phyloP scores from a whole-genome alignment of 2,329 filamentous ascomycete genomes.

The Aspergillus ochraceoroseus region DNA sequence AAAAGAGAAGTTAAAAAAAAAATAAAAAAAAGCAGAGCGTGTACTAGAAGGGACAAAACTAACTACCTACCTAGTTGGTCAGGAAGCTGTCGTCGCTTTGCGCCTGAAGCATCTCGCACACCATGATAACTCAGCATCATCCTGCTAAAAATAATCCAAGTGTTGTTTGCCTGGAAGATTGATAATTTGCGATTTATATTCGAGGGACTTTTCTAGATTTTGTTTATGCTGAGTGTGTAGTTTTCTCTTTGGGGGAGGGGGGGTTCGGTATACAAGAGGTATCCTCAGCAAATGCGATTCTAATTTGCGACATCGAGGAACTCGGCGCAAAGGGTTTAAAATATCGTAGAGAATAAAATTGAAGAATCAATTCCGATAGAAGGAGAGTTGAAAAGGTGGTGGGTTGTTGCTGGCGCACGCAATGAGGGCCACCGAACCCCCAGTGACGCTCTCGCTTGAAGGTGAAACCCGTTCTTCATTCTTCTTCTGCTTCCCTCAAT shows the following conservation, averaged over 20 bases:
- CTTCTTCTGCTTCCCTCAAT: slow-evolving; percentile 15
- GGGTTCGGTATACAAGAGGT: slow-evolving; percentile 2
- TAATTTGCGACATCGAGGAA: slow-evolving; percentile 15
- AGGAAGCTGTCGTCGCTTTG: slow-evolving; percentile 12
- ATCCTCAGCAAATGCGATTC: slow-evolving; percentile 11
- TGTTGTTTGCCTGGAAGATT: background rate
- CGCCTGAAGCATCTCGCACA: slow-evolving; percentile 10
- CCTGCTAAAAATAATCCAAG: background rate
- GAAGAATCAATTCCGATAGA: slow-evolving; percentile 5
- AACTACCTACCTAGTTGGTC: no score
- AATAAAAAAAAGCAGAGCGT: background rate
- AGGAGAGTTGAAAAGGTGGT: background rate
- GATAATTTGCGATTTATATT: slow-evolving; percentile 7
- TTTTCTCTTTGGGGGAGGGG: no score
- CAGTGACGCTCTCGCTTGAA: slow-evolving; percentile 33
- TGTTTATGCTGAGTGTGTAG: background rate
- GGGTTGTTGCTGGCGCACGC: slow-evolving; percentile 7
- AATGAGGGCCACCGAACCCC: slow-evolving; percentile 19
- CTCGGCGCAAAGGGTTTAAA: slow-evolving; percentile 12
- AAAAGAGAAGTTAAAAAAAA: background rate
- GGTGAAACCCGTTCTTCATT: slow-evolving; percentile 36
- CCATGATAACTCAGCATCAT: slow-evolving; percentile 1
- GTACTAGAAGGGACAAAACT: no score
- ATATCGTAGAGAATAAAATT: slow-evolving; percentile 1
- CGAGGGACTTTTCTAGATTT: background rate